Evolutionary conservation across 371 early-diverging fungal species (phyloP), one percentile per base, ranked within the genome.

Genomic region (Ordospora pajunii): DNA sequence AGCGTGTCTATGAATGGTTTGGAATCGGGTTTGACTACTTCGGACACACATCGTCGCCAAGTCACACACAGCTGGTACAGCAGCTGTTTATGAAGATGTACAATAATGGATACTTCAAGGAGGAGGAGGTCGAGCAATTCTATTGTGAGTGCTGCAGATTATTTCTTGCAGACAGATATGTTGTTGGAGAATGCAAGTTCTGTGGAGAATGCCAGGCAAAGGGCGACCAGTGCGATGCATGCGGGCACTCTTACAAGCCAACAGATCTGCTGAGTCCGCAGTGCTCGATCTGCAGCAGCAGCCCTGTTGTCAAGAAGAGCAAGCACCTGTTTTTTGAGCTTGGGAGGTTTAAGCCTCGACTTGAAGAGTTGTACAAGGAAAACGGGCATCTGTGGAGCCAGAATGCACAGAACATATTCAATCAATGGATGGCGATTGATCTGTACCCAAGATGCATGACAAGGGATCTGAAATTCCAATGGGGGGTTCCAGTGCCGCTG

Each of bases 141-240:
- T 96, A 88, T 86, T 99, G 99, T 87, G 89, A 90, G 90, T 91
- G 85, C 80, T 89, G 80, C 88, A 90, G 87, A 81, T 89, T 92
- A 73, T 98, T 95, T 87, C 88, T 99, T 73, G 96, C 99, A 37
- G 99, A 99, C 87, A 91, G 99, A 63, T 99, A 90, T 82, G 95
- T 99, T 43, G 91, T 92, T 83, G 99, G 99, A 75, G 89, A 87
- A 2, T 99, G 99, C 84, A 93, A 92, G 83, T 82, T 87, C 27
- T 96, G 93, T 86, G 32, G 46, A 12, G 68, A 19, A 53, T 62
- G 67, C 73, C 93, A 92, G 82, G 97, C 96, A 44, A 89, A 94
- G 75, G 99, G 99, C 67, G 99, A 99, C 85, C 99, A 99, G 86
- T 99, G 99, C 87, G 99, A 99, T 88, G 85, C 87, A 51, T 98